These are phyloP conservation scores for Pseudogymnoascus sp. DNA, from an alignment of 2,329 filamentous ascomycete species.

Conservation along the genomic window DNA sequence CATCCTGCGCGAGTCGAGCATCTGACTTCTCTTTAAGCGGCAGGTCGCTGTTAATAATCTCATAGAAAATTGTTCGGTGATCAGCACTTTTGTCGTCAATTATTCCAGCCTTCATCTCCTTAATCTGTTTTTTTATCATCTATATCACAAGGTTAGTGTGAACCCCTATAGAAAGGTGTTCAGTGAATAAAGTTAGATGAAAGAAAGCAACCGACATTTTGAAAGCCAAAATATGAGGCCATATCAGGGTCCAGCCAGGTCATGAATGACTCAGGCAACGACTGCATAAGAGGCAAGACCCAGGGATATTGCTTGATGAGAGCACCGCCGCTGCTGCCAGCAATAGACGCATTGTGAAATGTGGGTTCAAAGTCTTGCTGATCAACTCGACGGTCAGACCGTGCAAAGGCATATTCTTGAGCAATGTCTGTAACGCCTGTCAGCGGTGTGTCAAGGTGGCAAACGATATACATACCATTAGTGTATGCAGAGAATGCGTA, in stretches of 20 bases:
- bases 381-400: conserved; percentile 19
- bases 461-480: conserved; percentile 10
- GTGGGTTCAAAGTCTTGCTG: conserved; percentile 19
- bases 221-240: conserved; percentile 14
- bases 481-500: conserved; percentile 19
- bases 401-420: conserved; percentile 25
- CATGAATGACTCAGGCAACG: conserved; percentile 13
- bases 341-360: conserved; percentile 16
- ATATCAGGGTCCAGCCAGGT: conserved; percentile 12
- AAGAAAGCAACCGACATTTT: conserved; percentile 10
- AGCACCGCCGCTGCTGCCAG: conserved; percentile 11
- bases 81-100: conserved; percentile 10
- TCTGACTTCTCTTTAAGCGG: conserved; percentile 29
- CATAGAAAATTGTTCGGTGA: conserved; percentile 24
- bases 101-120: conserved; percentile 9
- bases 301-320: conserved; percentile 20
- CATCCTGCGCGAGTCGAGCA: conserved; percentile 29
- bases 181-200: neutral
- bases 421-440: conserved; percentile 22
- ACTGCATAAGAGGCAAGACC: conserved; percentile 11
- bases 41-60: conserved; percentile 24
- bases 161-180: neutral
- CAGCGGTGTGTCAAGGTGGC: neutral
- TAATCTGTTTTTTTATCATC: conserved; percentile 11
- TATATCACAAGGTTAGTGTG: neutral